Evolutionary conservation across 345 rosid species (phyloP).

Genomic region (Microthlaspi erraticum): DNA sequence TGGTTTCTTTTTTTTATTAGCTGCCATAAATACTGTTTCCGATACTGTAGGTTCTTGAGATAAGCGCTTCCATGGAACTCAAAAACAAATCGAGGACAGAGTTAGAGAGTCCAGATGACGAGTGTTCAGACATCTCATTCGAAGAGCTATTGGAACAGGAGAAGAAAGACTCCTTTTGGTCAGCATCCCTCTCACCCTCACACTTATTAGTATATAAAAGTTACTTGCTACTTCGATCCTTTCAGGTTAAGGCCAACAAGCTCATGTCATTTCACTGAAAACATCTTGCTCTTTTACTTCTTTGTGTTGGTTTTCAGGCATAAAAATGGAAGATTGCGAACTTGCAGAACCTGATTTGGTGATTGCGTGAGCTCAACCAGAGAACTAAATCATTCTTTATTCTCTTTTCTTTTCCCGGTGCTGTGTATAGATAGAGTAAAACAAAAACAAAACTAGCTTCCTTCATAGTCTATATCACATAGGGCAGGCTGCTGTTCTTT

Average conservation of each 20-base stretch:
- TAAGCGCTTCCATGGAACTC: conserved; percentile 63
- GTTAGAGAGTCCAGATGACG: conserved; percentile 55
- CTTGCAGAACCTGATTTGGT: conserved; percentile 43
- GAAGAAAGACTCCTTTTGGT: conserved; percentile 93
- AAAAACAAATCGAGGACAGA: conserved; percentile 53
- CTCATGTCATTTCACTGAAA: background rate
- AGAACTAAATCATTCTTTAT: conserved; percentile 14
- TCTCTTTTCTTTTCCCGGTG: conserved; percentile 11
- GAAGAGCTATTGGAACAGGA: conserved; percentile 91
- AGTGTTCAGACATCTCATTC: conserved; percentile 72
- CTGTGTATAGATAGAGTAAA: conserved; percentile 31
- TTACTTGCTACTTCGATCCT: background rate
- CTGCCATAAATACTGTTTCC: conserved; percentile 30
- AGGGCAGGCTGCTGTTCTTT: conserved; percentile 14
- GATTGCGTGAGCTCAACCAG: conserved; percentile 31
- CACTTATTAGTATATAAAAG: conserved; percentile 12
- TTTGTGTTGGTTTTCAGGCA: conserved; percentile 62
- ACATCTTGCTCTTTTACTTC: conserved; percentile 10
- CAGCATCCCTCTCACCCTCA: conserved; percentile 28
- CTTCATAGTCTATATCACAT: background rate
- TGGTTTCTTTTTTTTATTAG: conserved; percentile 8
- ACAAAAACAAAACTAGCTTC: conserved; percentile 19
- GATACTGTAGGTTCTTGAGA: conserved; percentile 71
- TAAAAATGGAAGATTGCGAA: conserved; percentile 67
- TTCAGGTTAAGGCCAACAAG: background rate